Conservation (phyloP, 2,329 filamentous ascomycete genomes). For the Pyrenophora teres region DNA sequence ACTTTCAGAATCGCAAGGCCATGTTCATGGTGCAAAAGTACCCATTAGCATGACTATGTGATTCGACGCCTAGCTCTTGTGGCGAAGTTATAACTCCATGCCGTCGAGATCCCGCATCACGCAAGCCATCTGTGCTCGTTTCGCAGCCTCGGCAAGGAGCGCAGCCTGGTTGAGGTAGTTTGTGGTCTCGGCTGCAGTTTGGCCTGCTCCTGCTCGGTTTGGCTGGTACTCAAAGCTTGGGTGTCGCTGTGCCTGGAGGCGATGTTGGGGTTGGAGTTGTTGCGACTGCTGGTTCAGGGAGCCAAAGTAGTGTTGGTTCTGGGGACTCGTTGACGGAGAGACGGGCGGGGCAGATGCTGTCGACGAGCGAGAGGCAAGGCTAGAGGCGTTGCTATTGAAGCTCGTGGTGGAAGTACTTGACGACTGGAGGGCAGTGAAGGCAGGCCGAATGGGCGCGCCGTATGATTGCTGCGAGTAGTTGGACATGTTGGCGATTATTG, state of each 20-base stretch:
- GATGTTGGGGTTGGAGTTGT: conserved; percentile 37
- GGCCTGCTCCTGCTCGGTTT: conserved; percentile 41
- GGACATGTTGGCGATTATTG: conserved; percentile 22
- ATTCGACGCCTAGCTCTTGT: not conserved
- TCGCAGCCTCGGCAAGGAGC: conserved; percentile 88
- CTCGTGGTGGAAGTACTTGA: conserved; percentile 36
- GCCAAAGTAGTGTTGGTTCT: conserved; percentile 41
- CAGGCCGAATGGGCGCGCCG: conserved; percentile 31
- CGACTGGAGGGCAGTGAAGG: conserved; percentile 45
- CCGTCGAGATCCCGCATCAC: conserved; percentile 85
- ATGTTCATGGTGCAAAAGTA: not conserved
- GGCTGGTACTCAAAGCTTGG: conserved; percentile 43
- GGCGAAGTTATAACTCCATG: conserved; percentile 58
- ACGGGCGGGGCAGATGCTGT: conserved; percentile 41
- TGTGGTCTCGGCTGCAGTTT: conserved; percentile 54
- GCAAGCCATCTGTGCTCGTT: conserved; percentile 87
- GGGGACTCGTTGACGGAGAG: conserved; percentile 42
- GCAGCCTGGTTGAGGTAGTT: conserved; percentile 80
- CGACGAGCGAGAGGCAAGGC: conserved; percentile 43
- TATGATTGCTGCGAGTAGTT: conserved; percentile 27
- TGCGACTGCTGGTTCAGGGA: conserved; percentile 36
- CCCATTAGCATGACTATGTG: not conserved
- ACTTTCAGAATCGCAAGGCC: not conserved
- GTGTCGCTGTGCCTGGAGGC: conserved; percentile 33
- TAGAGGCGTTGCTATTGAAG: conserved; percentile 52